phyloP scores from a whole-genome alignment of 441 rosid species.

The Arabidopsis lyrata region DNA sequence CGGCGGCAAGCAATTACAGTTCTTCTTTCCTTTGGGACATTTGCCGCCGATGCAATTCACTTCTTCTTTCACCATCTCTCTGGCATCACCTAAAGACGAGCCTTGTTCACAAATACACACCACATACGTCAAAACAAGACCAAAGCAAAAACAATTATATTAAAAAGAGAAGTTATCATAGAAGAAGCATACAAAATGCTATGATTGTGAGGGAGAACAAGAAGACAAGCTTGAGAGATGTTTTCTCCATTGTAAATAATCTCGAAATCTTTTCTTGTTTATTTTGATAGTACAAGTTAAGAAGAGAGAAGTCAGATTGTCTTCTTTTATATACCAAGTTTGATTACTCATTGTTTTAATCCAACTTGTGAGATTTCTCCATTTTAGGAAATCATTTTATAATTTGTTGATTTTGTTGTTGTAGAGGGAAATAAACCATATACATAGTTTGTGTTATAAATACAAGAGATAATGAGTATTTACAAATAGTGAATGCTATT shows the following conservation, averaged over 20 bases:
- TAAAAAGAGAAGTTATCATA: slow-evolving; percentile 1
- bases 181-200: slow-evolving; percentile 28
- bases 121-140: slow-evolving; percentile 10
- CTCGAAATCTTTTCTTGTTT: slow-evolving; percentile 13
- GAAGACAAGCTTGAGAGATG: slow-evolving; percentile 27
- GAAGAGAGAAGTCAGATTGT: not conserved
- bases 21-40: slow-evolving; percentile 24
- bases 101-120: slow-evolving; percentile 16
- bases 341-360: too few relatives aligned
- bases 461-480: slow-evolving; percentile 13
- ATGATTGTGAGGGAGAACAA: slow-evolving; percentile 27
- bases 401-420: not conserved
- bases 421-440: slow-evolving; percentile 5
- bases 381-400: not conserved
- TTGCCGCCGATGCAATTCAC: slow-evolving; percentile 22
- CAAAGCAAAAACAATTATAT: not conserved
- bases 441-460: slow-evolving; percentile 10
- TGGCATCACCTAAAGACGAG: slow-evolving; percentile 27
- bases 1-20: not conserved
- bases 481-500: slow-evolving; percentile 21
- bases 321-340: slow-evolving; percentile 4
- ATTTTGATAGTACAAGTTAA: slow-evolving; percentile 2
- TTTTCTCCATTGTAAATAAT: slow-evolving; percentile 38
- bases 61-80: slow-evolving; percentile 31
- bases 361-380: not conserved